Evolutionary conservation across 2,329 filamentous ascomycete species (phyloP).

Genomic region (Colletotrichum paranaense): DNA sequence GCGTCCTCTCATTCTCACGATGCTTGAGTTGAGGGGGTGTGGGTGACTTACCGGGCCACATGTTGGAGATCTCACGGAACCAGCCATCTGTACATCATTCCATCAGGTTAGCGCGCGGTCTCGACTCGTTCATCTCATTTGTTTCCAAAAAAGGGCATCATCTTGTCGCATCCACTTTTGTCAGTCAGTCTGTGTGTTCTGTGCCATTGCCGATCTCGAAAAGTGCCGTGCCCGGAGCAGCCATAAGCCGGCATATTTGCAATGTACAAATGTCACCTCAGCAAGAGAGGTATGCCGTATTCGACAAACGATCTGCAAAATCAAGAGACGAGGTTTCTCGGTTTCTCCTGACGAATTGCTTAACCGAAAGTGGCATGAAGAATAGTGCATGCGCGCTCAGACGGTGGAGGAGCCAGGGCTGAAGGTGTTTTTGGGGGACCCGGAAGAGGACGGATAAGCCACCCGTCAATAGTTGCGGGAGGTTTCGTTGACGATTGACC

Average conservation of each 20-base stretch:
- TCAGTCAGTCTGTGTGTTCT: not conserved
- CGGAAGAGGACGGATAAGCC: constrained; percentile 23
- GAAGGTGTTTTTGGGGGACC: not conserved
- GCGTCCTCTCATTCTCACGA: not conserved
- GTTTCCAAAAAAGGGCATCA: not conserved
- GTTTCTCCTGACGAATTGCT: constrained; percentile 26
- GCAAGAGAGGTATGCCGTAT: not conserved
- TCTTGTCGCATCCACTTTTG: not conserved
- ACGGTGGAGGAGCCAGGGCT: constrained; percentile 25
- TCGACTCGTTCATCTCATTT: constrained; percentile 3
- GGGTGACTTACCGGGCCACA: constrained; percentile 82
- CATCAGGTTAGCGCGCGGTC: constrained; percentile 8
- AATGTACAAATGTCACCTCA: constrained; percentile 10
- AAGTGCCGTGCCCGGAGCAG: constrained; percentile 4
- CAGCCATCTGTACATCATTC: constrained; percentile 81
- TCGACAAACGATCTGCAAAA: constrained; percentile 19
- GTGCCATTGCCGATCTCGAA: constrained; percentile 12
- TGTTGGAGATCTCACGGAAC: constrained; percentile 98
- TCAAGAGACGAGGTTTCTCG: constrained; percentile 7
- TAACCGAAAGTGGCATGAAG: constrained; percentile 35
- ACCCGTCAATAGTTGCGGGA: constrained; percentile 32
- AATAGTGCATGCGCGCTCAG: constrained; percentile 27
- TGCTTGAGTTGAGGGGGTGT: not conserved
- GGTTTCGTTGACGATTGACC: constrained; percentile 8
- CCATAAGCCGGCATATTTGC: not conserved